Evolutionary conservation across 1,284 basidiomycete genomes (phyloP), one percentile per base, ranked within the genome.

Genomic region (Malassezia slooffiae): DNA sequence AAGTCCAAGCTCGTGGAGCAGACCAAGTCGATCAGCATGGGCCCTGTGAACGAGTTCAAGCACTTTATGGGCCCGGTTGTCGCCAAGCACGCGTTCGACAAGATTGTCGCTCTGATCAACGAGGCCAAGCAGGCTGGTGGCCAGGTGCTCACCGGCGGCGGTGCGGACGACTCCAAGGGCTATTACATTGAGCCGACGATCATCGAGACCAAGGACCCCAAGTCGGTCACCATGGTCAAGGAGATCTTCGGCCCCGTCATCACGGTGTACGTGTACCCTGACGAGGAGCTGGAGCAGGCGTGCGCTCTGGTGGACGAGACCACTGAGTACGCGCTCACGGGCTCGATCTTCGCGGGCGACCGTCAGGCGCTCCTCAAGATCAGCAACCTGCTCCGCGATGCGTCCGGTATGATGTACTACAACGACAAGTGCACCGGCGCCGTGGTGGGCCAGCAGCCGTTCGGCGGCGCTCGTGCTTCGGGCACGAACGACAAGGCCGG

Each of bases 401-500:
- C 60, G 10, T 58, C 55, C 24, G 66, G 66, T 38, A 68, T 68
- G 66, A 60, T 65, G 55, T 63, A 70, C 64, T 72, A 67, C 56
- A 68, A 71, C 58, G 63, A 67, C 56, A 72, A 72, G 58, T 91
- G 85, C 72, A 95, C 91, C 0, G 91, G 91, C 47, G 91, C 91
- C 22, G 64, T 69, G 32, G 68, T 70, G 6, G 68, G 68, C 20
- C 89, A 95, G 71, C 91, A 97, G 72, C 89, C 91, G 5, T 97
- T 97, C 70, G 91, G 91, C 43, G 93, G 91, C 44, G 86, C 81
- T 5, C 79, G 91, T 34, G 86, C 79, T 17, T 87, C 83, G 60
- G 91, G 93, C 22, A 97, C 93, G 54, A 96, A 96, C 75, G 93
- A 97, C 74, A 97, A 96, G 75, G 85, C 88, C 1, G 91, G 91